Base-by-base conservation (phyloP, 257 asterid genomes). In the Mentha longifolia region DNA sequence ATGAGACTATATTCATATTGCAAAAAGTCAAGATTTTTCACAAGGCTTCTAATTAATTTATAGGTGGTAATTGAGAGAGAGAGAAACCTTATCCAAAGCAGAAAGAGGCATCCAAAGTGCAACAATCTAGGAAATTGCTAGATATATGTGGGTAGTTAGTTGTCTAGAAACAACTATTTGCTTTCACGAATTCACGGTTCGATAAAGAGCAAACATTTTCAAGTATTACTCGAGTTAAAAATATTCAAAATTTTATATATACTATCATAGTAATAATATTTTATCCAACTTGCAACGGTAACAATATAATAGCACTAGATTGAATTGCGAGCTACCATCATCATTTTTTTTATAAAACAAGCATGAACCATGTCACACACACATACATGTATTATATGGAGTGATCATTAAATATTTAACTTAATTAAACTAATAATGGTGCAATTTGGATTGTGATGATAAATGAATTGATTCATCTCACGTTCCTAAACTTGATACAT, bases 41-140 rank as follows among this genome's bases (percentile, higher is more conserved):
- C 31, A 22, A 50, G 22, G 10, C 1, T 47, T 8, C 17, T 16
- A 16, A 41, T 41, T 3, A 33, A 33, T 14, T 14, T 16, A n/a
- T 16, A 50, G 56, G 17, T 66, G 31, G 10, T 16, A 14, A 46
- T 30, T 65, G 14, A 14, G 19, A n/a, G 11, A 25, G 3, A 22
- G 61, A 5, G 17, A 25, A 9, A 46, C 71, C 71, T 65, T 49
- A 65, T 65, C 71, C 47, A 6, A 47, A n/a, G 22, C 3, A 20
- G n/a, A 28, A 7, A 50, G 56, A 57, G 62, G 62, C 62, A 57
- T 57, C 42, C 62, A 56, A 50, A 50, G 56, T 7, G 56, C 22
- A 50, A 16, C 56, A 54, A 11, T 10, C 7, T 50, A n/a, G 28
- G 7, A 16, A 47, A 47, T 15, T 47, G 2, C 12, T n/a, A 50